phyloP scores from a whole-genome alignment of 345 rosid species.

The Dipteronia sinensis region DNA sequence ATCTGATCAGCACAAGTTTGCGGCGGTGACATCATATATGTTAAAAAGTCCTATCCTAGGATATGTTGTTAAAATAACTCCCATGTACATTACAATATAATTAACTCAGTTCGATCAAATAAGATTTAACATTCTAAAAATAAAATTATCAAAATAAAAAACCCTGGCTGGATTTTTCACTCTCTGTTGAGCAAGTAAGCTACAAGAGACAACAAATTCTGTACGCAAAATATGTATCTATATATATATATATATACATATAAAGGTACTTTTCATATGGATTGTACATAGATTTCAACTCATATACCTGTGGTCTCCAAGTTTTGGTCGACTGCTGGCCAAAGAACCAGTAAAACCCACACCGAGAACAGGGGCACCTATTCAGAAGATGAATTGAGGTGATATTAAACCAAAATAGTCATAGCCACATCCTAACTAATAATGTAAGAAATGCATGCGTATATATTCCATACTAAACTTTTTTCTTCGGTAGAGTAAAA shows the following conservation, averaged over 20 bases:
- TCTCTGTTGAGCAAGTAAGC: background rate
- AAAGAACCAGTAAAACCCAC: conserved; percentile 87
- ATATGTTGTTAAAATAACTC: no score
- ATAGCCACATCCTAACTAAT: background rate
- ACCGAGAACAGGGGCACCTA: conserved; percentile 78
- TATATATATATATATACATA: background rate
- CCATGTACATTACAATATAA: background rate
- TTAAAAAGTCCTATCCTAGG: background rate
- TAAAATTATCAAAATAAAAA: background rate
- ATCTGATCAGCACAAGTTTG: background rate
- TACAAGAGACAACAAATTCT: background rate
- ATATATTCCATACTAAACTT: background rate
- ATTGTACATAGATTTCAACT: background rate
- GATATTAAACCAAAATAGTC: conserved; percentile 1
- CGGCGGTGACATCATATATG: background rate
- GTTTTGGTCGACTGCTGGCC: conserved; percentile 61
- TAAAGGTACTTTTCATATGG: background rate
- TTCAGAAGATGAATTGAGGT: conserved; percentile 15
- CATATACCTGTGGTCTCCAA: conserved; percentile 82
- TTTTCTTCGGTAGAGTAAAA: background rate
- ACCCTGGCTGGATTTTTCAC: background rate
- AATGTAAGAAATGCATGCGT: background rate
- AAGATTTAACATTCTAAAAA: background rate
- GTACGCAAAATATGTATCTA: background rate
- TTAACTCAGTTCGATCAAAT: background rate